Evolutionary conservation across 176 grass and related monocot species (phyloP).

Genomic region (Tuctoria greenei): DNA sequence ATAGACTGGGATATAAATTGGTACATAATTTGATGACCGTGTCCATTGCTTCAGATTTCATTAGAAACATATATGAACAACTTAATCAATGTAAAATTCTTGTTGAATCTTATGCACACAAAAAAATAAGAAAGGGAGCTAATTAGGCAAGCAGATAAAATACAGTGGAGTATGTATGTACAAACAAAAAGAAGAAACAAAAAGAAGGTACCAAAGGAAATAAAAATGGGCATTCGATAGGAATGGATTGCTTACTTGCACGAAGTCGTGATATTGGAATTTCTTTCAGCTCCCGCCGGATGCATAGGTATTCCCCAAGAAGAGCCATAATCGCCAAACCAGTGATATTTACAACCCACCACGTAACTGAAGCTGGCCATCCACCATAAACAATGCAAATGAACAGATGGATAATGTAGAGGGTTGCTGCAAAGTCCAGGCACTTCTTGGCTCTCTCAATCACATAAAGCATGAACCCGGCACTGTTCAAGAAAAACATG

Average conservation of each 20-base stretch:
- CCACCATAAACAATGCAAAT: slow-evolving; percentile 98
- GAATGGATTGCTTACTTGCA: slow-evolving; percentile 71
- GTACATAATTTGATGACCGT: background rate
- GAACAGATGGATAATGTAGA: slow-evolving; percentile 96
- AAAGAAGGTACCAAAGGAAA: background rate
- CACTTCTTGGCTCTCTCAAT: slow-evolving; percentile 97
- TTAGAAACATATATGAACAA: background rate
- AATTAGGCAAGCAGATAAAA: no score
- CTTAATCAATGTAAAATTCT: no score
- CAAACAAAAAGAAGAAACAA: background rate
- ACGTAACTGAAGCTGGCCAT: slow-evolving; percentile 87
- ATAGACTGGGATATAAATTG: no score
- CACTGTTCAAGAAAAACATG: slow-evolving; percentile 57
- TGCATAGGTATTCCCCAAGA: slow-evolving; percentile 79
- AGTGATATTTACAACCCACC: slow-evolving; percentile 89
- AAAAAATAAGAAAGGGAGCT: no score
- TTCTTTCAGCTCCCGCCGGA: slow-evolving; percentile 72
- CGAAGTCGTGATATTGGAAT: slow-evolving; percentile 82
- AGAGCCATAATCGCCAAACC: slow-evolving; percentile 81
- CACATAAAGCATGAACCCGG: slow-evolving; percentile 79
- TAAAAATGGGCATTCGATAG: background rate
- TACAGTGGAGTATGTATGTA: no score
- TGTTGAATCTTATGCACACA: no score
- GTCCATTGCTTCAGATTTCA: slow-evolving; percentile 27
- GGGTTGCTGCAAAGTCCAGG: slow-evolving; percentile 87